Base-by-base conservation (phyloP, 1,284 basidiomycete species). In the Laetiporus sulphureus region DNA sequence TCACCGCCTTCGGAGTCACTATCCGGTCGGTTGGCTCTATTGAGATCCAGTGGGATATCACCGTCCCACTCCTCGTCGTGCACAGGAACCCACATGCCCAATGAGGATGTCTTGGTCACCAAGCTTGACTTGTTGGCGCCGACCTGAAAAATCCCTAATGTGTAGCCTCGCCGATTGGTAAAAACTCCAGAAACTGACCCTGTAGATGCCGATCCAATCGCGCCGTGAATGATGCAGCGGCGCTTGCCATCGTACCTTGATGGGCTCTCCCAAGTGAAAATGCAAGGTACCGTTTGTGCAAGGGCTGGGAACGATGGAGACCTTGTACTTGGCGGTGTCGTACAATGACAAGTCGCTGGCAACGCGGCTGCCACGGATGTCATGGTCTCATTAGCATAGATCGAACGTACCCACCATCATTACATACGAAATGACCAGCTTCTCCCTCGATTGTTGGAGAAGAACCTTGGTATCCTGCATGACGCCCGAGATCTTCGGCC, bases 141-240 rank as follows among this genome's bases (percentile, higher is more conserved):
- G 45, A 91, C 66, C 91, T 91, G 54, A 45, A 32, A 45, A 33
- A 32, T 25, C 22, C 54, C 41, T 16, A 32, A 32, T 27, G 30
- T 31, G 34, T 27, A 19, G 23, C 12, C 38, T 29, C 20, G 16
- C 3, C 15, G 11, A 19, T 11, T 6, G 19, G 32, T 15, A 2
- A 15, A 19, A 20, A 21, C 16, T 13, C 23, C 11, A 39, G 23
- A 42, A 22, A 60, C 70, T 31, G 54, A 83, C 83, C 57, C 80
- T 71, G 57, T 96, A 97, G 32, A 99, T 78, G 10, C 94, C 96
- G 53, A 99, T 89, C 96, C 95, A 99, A 62, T 99, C 95, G 53
- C 84, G 79, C n/a, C 90, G 75, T 12, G 92, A 95, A 59, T 98
- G 95, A 44, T 82, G 78, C 24, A 71, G 65, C 0, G 95, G 92